Conservation (phyloP, 2,329 filamentous ascomycete genomes). For the Cyclaneusma minus region DNA sequence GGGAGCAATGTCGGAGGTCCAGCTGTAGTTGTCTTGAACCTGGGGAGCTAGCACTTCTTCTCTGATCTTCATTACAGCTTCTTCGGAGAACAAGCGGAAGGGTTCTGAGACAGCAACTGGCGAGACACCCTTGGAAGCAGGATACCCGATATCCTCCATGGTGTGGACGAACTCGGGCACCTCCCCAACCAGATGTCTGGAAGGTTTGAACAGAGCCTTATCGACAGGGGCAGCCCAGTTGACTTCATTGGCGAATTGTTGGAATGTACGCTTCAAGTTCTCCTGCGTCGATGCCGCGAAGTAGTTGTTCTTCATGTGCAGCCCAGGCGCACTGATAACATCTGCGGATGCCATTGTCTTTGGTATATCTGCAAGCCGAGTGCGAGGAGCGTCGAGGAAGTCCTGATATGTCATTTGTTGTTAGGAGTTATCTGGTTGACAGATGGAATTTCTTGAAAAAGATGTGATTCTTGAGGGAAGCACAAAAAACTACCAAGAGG, state of each 20-base stretch:
- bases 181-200: conserved; percentile 37
- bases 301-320: conserved; percentile 1
- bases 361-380: no score
- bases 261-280: conserved; percentile 2
- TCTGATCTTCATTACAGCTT: conserved; percentile 46
- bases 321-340: conserved; percentile 6
- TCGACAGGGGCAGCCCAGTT: conserved; percentile 4
- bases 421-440: no score
- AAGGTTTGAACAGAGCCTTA: conserved; percentile 30
- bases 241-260: not conserved
- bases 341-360: conserved; percentile 11
- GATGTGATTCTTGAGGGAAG: no score
- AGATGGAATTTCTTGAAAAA: no score
- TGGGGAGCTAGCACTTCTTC: conserved; percentile 42
- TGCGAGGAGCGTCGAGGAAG: no score
- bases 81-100: conserved; percentile 45
- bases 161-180: conserved; percentile 33
- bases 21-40: conserved; percentile 39
- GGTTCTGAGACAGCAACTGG: conserved; percentile 48
- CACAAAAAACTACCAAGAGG: no score
- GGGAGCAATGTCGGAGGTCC: conserved; percentile 41
- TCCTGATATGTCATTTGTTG: no score
- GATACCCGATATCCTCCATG: conserved; percentile 46
- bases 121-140: conserved; percentile 40
- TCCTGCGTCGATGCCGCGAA: not conserved